Conservation (phyloP, 2,329 filamentous ascomycete species). For the Ophiostoma himal-ulmi region DNA sequence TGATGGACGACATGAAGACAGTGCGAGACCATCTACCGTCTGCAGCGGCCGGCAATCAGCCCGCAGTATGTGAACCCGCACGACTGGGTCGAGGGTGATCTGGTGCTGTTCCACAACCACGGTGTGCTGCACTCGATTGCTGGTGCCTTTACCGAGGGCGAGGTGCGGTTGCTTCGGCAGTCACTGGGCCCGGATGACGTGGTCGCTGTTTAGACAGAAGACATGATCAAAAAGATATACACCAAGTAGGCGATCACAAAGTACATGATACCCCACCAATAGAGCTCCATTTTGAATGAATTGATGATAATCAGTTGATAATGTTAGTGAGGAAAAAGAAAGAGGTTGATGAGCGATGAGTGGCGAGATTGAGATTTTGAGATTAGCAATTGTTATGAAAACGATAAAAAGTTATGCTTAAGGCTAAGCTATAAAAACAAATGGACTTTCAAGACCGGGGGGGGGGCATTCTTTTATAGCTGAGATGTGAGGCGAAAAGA, state of each 20-base stretch:
- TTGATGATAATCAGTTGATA: no score
- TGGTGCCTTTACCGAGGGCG: conserved; percentile 65
- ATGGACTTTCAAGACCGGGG: no score
- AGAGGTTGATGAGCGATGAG: no score
- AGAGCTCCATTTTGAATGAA: background rate
- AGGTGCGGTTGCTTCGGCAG: conserved; percentile 69
- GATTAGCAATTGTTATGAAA: no score
- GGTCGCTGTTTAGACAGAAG: background rate
- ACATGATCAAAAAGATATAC: background rate
- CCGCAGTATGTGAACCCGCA: conserved; percentile 64
- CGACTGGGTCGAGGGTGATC: conserved; percentile 70
- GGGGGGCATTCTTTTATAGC: no score
- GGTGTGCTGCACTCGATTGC: conserved; percentile 70
- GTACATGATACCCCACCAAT: background rate
- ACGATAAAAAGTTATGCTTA: no score
- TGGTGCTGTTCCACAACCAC: conserved; percentile 74
- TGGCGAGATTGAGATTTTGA: no score
- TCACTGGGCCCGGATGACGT: conserved; percentile 33
- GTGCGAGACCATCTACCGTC: conserved; percentile 64
- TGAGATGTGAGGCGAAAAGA: no score
- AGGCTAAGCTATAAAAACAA: no score
- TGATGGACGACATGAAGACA: conserved; percentile 61
- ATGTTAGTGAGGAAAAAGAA: background rate
- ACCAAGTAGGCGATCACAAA: background rate
- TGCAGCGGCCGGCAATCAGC: conserved; percentile 65